Evolutionary conservation across 352 stramenopile species (phyloP).

Genomic region (Blastocystis sp.): DNA sequence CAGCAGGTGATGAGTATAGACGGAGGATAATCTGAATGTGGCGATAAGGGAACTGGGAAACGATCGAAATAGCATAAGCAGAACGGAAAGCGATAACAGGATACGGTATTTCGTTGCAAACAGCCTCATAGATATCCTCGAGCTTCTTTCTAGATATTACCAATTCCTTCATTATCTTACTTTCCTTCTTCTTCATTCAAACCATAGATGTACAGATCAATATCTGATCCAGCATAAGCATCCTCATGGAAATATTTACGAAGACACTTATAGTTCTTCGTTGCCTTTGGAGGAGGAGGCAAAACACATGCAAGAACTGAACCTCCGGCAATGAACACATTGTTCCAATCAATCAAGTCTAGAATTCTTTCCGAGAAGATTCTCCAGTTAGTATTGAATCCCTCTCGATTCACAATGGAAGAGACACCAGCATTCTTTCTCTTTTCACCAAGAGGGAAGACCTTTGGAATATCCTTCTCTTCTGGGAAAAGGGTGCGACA

Average conservation of each 20-base stretch:
- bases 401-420: constrained; percentile 29
- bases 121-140: constrained; percentile 66
- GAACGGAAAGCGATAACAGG: constrained; percentile 65
- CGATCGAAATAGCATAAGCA: constrained; percentile 66
- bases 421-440: constrained; percentile 11
- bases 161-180: background rate
- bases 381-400: constrained; percentile 65
- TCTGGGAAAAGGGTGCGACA: constrained; percentile 48
- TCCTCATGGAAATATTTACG: constrained; percentile 67
- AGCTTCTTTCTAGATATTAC: constrained; percentile 64
- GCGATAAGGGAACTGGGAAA: constrained; percentile 67
- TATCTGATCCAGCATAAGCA: constrained; percentile 65
- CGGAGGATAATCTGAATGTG: constrained; percentile 67
- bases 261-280: constrained; percentile 63
- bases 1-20: constrained; percentile 66
- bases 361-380: constrained; percentile 64
- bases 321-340: constrained; percentile 66
- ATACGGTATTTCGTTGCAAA: constrained; percentile 65
- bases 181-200: constrained; percentile 65
- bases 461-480: constrained; percentile 52
- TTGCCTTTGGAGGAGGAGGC: constrained; percentile 63
- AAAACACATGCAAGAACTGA: constrained; percentile 64
- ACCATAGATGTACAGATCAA: constrained; percentile 68
- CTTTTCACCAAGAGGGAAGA: constrained; percentile 60
- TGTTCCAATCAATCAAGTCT: constrained; percentile 66